These are phyloP conservation scores for Nakataea oryzae DNA, from an alignment of 2,329 filamentous ascomycete genomes.

Conservation along the genomic window DNA sequence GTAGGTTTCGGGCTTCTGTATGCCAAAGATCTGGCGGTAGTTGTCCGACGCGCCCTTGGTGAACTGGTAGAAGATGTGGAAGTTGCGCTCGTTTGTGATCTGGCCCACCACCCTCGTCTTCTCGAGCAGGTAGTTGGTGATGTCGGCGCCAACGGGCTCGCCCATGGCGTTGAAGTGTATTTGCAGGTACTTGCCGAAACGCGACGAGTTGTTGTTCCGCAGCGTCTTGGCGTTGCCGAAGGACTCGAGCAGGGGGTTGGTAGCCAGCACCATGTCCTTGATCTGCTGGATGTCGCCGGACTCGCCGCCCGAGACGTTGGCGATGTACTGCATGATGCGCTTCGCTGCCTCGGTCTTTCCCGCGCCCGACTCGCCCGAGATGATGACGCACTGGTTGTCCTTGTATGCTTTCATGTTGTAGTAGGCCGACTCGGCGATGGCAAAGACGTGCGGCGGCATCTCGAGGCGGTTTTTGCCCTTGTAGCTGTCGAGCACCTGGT, in stretches of 20 bases:
- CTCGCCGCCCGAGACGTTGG: slow-evolving; percentile 80
- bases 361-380: slow-evolving; percentile 94
- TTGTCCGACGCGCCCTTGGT: slow-evolving; percentile 84
- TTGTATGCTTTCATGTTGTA: slow-evolving; percentile 99
- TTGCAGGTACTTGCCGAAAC: slow-evolving; percentile 97
- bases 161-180: slow-evolving; percentile 89
- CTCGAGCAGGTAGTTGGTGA: slow-evolving; percentile 95
- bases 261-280: slow-evolving; percentile 98
- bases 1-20: slow-evolving; percentile 89
- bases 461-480: slow-evolving; percentile 95
- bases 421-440: slow-evolving; percentile 90
- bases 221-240: slow-evolving; percentile 98
- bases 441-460: slow-evolving; percentile 91
- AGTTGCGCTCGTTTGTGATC: slow-evolving; percentile 91
- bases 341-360: slow-evolving; percentile 98
- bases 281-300: slow-evolving; percentile 88
- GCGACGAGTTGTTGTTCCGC: slow-evolving; percentile 96
- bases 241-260: slow-evolving; percentile 91
- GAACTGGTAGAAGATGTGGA: slow-evolving; percentile 99
- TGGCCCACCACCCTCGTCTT: slow-evolving; percentile 93
- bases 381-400: slow-evolving; percentile 98
- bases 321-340: slow-evolving; percentile 99
- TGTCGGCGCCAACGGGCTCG: slow-evolving; percentile 91
- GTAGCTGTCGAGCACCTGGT: slow-evolving; percentile 86
- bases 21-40: slow-evolving; percentile 78